These are phyloP conservation scores for Pichia eremophila DNA, from an alignment of 805 yeast genomes.

Conservation along the genomic window DNA sequence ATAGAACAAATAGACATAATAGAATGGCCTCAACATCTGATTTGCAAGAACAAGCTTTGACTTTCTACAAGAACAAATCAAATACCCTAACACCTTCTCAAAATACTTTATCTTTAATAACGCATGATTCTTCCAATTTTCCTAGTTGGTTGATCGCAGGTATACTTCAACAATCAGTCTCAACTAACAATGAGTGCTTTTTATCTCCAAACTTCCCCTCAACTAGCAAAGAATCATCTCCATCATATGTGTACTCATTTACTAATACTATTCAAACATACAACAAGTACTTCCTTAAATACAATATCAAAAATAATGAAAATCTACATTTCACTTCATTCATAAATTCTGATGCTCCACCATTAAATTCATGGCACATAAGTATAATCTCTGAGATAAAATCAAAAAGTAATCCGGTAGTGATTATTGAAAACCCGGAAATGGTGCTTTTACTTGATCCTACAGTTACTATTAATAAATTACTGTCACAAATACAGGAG, in stretches of 20 bases:
- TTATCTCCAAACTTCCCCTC: conserved; percentile 3
- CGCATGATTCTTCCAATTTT: conserved; percentile 4
- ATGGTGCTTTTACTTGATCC: conserved; percentile 15
- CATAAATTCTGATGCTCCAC: conserved; percentile 22
- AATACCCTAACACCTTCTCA: neutral
- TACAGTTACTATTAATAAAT: conserved; percentile 1
- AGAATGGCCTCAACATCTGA: conserved; percentile 7
- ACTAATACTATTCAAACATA: conserved; percentile 1
- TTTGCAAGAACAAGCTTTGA: conserved; percentile 17
- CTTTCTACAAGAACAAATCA: neutral
- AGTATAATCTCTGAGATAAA: conserved; percentile 8
- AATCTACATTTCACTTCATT: conserved; percentile 32
- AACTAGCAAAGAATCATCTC: neutral
- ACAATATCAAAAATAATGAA: conserved; percentile 5
- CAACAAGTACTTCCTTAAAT: conserved; percentile 1
- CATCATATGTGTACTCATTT: conserved; percentile 1
- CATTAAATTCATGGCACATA: conserved; percentile 20
- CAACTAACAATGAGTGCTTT: conserved; percentile 4
- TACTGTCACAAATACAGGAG: conserved; percentile 14
- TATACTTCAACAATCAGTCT: conserved; percentile 4
- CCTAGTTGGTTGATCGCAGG: conserved; percentile 6
- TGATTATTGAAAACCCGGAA: conserved; percentile 25
- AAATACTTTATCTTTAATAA: conserved; percentile 2
- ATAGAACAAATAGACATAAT: no score
- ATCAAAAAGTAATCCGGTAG: conserved; percentile 8